Base-by-base conservation (phyloP, 2,329 filamentous ascomycete genomes). In the Dothideomycetes sp. region DNA sequence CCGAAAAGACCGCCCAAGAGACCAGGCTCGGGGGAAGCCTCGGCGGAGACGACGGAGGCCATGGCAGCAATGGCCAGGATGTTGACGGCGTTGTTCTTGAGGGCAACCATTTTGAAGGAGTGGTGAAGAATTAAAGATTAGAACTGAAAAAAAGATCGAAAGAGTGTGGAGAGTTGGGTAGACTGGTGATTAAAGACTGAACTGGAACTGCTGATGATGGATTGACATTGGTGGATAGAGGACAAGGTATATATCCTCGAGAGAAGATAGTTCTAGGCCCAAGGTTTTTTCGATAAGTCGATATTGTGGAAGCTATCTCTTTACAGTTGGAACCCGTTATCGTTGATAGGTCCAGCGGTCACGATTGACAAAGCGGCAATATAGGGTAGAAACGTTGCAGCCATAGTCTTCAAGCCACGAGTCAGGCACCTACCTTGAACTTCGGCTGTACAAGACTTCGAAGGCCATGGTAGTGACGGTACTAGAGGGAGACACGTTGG, bases 321-420 rank as follows among this genome's bases (percentile, higher is more conserved):
- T 23, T 30, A 23, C 9, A 20, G 25, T 38, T 38, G 17, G 13
- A 4, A 24, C 29, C 35, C 13, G 27, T 23, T 29, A 30, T 13
- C 35, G 35, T 38, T 27, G 35, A 38, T n/a, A 38, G 35, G n/a
- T 23, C 11, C 13, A 30, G 30, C 27, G 35, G 35, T 20, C n/a
- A 15, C 5, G n/a, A 20, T 11, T 29, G 34, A 19, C 24, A 13
- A 16, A 29, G 24, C 5, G 22, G 4, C 24, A 25, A 8, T 4
- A 36, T 12, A 13, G n/a, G n/a, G 11, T 13, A n/a, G 9, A 11
- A n/a, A n/a, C 27, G 15, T 29, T 29, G 27, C n/a, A n/a, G n/a
- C n/a, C n/a, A n/a, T n/a, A n/a, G n/a, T n/a, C n/a, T n/a, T n/a
- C n/a, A n/a, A n/a, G n/a, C n/a, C n/a, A n/a, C n/a, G n/a, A n/a